Base-by-base conservation (phyloP, 2,329 filamentous ascomycete species). In the Exophiala oligosperma region DNA sequence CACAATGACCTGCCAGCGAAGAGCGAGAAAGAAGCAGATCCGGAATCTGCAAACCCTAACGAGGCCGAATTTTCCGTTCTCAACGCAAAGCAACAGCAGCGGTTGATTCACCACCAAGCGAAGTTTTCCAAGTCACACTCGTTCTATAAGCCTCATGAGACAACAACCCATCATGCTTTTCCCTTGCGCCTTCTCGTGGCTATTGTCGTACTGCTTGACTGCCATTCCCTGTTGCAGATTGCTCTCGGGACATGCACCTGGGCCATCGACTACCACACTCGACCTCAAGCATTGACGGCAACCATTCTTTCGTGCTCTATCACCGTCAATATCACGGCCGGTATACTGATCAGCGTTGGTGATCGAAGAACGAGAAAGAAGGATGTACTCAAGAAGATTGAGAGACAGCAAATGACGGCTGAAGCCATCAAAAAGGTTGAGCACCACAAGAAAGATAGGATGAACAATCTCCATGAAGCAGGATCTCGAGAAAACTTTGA, bases 71-170 rank as follows among this genome's bases (percentile, higher is more conserved):
- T 62, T 38, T 62, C 62, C 8, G 66, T 69, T 17, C 60, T 69
- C 23, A 66, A 40, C 2, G 73, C 72, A 4, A 73, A 81, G 59
- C 88, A 94, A 70, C 88, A 92, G 68, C 80, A 81, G 59, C 84
- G 81, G 49, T 80, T 95, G 8, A 80, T 86, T 51, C 87, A 94
- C 69, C 91, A 95, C 68, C 88, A 92, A 69, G 81, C 79, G 65
- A 93, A 92, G 68, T 89, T 94, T 68, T 82, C 88, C 69, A 91
- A 88, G 66, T 91, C 88, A 0, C 91, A 95, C 71, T 92, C 89
- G 4, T 95, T 93, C 73, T 95, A 95, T 79, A 92, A 92, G 68
- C 90, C 91, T 0, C 88, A 95, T 72, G 91, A 95, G 73, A 95
- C 91, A 0, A 79, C 84, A 35, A 95, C 91, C 0, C 91, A 95